Conservation (phyloP, 345 rosid species). For the Streptanthus diversifolius region DNA sequence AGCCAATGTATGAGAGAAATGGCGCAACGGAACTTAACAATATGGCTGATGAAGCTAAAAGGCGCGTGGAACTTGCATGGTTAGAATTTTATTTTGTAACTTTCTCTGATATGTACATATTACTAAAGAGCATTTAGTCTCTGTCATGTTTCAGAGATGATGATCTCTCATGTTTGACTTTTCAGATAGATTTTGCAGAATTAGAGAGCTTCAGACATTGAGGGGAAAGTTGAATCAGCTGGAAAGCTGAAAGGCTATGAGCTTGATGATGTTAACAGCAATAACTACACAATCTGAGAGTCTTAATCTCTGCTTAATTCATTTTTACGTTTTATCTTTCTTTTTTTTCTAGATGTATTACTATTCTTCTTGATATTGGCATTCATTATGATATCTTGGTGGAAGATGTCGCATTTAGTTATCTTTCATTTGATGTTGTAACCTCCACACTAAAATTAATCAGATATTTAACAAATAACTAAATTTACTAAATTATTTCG, state of each 20-base stretch:
- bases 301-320: slow-evolving; percentile 1
- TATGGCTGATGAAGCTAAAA: slow-evolving; percentile 55
- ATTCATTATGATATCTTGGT: slow-evolving; percentile 15
- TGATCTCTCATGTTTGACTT: slow-evolving; percentile 2
- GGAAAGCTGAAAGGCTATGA: slow-evolving; percentile 47
- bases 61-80: slow-evolving; percentile 47
- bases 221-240: slow-evolving; percentile 50
- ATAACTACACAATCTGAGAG: slow-evolving; percentile 32
- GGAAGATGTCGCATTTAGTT: slow-evolving; percentile 23
- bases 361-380: slow-evolving; percentile 23
- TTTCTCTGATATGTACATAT: neutral
- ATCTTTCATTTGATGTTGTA: slow-evolving; percentile 12
- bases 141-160: neutral
- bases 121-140: neutral
- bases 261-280: slow-evolving; percentile 43
- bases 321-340: neutral
- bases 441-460: too few species aligned
- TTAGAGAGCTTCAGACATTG: slow-evolving; percentile 53
- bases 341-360: neutral
- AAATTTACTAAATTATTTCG: too few species aligned
- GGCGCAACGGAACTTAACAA: slow-evolving; percentile 28
- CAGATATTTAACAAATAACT: too few species aligned
- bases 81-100: neutral
- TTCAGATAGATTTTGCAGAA: slow-evolving; percentile 25
- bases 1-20: slow-evolving; percentile 29